These are phyloP conservation scores for Aspergillus fijiensis DNA, from an alignment of 2,329 filamentous ascomycete genomes.

Conservation along the genomic window DNA sequence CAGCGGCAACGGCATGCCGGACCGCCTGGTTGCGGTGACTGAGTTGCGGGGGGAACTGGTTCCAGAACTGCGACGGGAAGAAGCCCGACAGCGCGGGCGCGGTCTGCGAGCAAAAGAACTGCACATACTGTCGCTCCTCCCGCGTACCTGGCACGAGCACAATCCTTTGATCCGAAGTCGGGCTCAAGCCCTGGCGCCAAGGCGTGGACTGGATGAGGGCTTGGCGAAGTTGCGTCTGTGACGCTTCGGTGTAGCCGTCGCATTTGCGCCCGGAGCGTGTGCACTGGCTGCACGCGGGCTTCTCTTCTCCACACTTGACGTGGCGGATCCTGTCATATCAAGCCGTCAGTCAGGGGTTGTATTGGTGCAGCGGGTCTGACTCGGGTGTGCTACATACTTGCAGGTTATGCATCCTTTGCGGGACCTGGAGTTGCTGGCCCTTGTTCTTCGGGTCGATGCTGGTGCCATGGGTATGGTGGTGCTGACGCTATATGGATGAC, in stretches of 20 bases:
- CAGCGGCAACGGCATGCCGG: constrained; percentile 51
- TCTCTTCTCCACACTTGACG: constrained; percentile 59
- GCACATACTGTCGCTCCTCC: constrained; percentile 39
- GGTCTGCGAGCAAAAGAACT: constrained; percentile 44
- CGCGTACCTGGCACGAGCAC: constrained; percentile 25
- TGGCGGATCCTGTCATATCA: constrained; percentile 49
- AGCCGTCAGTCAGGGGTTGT: not conserved
- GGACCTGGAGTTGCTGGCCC: not conserved
- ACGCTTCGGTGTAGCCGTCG: constrained; percentile 51
- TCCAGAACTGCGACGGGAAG: constrained; percentile 34
- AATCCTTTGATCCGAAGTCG: constrained; percentile 17
- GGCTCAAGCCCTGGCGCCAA: not conserved
- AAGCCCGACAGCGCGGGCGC: constrained; percentile 46
- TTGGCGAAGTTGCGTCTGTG: constrained; percentile 15
- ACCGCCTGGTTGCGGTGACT: constrained; percentile 49
- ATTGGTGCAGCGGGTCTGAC: not conserved
- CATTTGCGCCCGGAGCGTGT: constrained; percentile 56
- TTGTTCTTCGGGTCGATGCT: not conserved
- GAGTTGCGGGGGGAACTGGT: constrained; percentile 47
- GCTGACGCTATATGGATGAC: not conserved
- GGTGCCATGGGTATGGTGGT: not conserved
- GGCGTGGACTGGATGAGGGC: constrained; percentile 1
- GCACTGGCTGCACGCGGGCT: constrained; percentile 55
- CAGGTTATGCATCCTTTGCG: constrained; percentile 53
- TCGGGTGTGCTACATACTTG: constrained; percentile 47